Evolutionary conservation across 2,329 filamentous ascomycete species (phyloP).

Genomic region (Diaporthe destruens): DNA sequence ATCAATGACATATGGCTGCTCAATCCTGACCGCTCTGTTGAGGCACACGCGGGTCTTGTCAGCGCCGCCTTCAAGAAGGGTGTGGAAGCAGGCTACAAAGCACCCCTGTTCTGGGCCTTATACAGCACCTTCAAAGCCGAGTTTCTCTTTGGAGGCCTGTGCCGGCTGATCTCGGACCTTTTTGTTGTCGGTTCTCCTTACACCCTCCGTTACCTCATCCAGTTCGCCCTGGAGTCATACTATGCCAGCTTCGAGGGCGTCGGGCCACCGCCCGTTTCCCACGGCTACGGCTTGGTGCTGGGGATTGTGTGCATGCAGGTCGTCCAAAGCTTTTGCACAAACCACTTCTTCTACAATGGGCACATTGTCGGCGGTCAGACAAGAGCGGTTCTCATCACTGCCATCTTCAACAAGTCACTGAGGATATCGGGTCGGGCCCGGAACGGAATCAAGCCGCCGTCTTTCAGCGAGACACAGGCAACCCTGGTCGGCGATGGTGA

Average conservation of each 20-base stretch:
- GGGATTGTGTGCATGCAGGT: conserved; percentile 90
- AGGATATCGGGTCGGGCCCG: conserved; percentile 87
- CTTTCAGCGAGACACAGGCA: conserved; percentile 68
- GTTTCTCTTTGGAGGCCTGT: conserved; percentile 84
- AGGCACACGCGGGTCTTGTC: conserved; percentile 75
- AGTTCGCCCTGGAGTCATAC: conserved; percentile 85
- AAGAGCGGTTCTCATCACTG: conserved; percentile 83
- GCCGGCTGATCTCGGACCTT: conserved; percentile 78
- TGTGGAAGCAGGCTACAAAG: conserved; percentile 74
- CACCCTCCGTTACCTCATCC: conserved; percentile 85
- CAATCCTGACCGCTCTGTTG: conserved; percentile 82
- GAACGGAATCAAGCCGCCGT: conserved; percentile 91
- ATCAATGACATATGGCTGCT: conserved; percentile 89
- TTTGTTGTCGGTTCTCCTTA: conserved; percentile 88
- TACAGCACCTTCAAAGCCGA: conserved; percentile 89
- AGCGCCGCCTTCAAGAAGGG: conserved; percentile 77
- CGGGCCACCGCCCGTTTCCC: conserved; percentile 75
- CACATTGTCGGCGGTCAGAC: conserved; percentile 92
- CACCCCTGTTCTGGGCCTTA: conserved; percentile 82
- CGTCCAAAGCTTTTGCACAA: conserved; percentile 81
- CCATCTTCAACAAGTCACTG: conserved; percentile 95
- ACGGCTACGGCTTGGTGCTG: conserved; percentile 84
- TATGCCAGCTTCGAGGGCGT: conserved; percentile 64
- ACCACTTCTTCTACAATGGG: conserved; percentile 92
- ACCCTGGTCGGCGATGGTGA: conserved; percentile 49